Conservation (phyloP, 495 filamentous ascomycete species). For the Hapsidospora chrysogenum region DNA sequence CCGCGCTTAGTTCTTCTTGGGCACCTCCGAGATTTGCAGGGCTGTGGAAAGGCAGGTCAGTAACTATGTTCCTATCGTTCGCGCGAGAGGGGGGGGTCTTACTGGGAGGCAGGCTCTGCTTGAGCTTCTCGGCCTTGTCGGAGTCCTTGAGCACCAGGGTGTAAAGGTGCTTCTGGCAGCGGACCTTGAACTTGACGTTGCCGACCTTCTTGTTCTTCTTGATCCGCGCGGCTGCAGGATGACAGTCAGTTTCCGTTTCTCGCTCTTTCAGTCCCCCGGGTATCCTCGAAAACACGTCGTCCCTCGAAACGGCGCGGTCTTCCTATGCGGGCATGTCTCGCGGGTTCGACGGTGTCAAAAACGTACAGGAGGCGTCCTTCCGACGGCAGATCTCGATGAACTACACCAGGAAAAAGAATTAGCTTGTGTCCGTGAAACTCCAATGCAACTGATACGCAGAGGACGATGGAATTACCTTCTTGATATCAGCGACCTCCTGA, state of each 20-base stretch:
- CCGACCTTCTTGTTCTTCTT: slow-evolving; percentile 80
- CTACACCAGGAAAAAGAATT: slow-evolving; percentile 26
- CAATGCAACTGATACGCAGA: too few relatives aligned
- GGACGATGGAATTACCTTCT: slow-evolving; percentile 37
- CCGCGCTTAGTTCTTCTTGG: slow-evolving; percentile 22
- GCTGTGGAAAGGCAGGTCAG: slow-evolving; percentile 9
- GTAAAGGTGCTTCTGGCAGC: slow-evolving; percentile 87
- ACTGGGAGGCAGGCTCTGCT: slow-evolving; percentile 96
- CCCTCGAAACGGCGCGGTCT: not conserved
- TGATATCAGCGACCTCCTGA: slow-evolving; percentile 96
- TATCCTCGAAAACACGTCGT: not conserved
- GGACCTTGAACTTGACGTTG: slow-evolving; percentile 99
- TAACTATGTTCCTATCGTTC: not conserved
- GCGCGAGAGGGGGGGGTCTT: slow-evolving; percentile 22
- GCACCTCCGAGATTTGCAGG: slow-evolving; percentile 30
- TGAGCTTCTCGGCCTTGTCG: slow-evolving; percentile 99
- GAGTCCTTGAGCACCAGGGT: slow-evolving; percentile 92
- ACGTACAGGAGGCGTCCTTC: slow-evolving; percentile 93
- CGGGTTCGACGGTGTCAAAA: slow-evolving; percentile 3
- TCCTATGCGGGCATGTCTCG: not conserved
- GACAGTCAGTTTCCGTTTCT: slow-evolving; percentile 9
- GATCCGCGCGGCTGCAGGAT: slow-evolving; percentile 68
- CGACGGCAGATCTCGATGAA: slow-evolving; percentile 99
- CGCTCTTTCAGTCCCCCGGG: not conserved
- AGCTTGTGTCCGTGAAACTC: slow-evolving; percentile 8